A percentile compares a stretch with the other conserved stretches of the same genome.
These are phyloP conservation scores for Colletotrichum australisinense DNA, from an alignment of 2,329 filamentous ascomycete genomes.

Conservation along the genomic window DNA sequence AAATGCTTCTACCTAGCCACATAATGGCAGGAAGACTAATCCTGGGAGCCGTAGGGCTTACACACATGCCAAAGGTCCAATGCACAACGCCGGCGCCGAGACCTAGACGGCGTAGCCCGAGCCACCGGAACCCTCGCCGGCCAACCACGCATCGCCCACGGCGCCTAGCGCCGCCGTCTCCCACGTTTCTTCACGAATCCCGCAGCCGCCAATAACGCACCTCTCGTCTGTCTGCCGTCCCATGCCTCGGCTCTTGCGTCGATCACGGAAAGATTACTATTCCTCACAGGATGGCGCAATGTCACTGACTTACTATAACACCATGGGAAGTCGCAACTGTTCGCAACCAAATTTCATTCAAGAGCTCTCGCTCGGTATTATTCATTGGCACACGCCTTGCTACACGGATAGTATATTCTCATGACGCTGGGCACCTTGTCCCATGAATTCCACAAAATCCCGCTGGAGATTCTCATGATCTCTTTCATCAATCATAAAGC, in stretches of 20 bases:
- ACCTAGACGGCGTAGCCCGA: constrained; percentile 4
- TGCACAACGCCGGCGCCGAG: constrained; percentile 4
- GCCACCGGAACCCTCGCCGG: neutral
- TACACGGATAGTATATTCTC: constrained; percentile 1
- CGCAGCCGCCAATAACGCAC: constrained; percentile 16
- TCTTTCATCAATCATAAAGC: constrained; percentile 10
- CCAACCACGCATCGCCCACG: constrained; percentile 16
- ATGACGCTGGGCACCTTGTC: neutral
- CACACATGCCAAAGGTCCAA: neutral
- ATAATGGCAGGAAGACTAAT: neutral
- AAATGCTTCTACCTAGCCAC: neutral
- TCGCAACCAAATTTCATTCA: neutral
- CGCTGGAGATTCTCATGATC: neutral
- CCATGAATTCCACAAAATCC: neutral
- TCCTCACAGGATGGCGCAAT: neutral
- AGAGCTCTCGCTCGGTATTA: neutral
- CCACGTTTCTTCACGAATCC: constrained; percentile 9
- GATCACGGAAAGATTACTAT: constrained; percentile 10
- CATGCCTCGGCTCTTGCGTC: constrained; percentile 8
- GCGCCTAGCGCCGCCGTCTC: neutral
- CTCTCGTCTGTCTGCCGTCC: constrained; percentile 15
- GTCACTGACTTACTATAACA: constrained; percentile 10
- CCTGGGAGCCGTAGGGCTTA: neutral
- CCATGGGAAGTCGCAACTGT: neutral
- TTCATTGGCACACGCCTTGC: constrained; percentile 1